Conservation (phyloP, 139 green algal genomes). For the Tetraselmis striata region DNA sequence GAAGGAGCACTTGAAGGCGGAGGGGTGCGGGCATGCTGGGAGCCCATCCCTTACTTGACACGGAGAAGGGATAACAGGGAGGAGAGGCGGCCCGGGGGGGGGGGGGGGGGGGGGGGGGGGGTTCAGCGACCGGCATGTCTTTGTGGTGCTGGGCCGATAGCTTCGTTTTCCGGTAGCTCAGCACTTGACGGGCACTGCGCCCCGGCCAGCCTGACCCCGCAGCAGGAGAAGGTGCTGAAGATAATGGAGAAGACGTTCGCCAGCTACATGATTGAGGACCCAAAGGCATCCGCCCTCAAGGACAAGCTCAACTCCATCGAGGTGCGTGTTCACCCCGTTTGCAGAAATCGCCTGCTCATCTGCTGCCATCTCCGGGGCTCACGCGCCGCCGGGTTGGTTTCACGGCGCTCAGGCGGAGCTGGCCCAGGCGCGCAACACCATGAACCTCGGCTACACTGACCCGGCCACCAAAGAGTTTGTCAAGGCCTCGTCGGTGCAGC, state of each 20-base stretch:
- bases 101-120: no score
- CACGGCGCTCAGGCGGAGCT: slow-evolving; percentile 36
- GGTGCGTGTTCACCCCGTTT: neutral
- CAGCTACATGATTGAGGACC: slow-evolving; percentile 61
- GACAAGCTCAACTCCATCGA: slow-evolving; percentile 65
- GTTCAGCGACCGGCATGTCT: no score
- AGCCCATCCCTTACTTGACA: neutral
- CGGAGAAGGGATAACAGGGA: neutral
- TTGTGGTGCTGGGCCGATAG: no score
- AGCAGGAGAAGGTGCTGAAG: slow-evolving; percentile 43
- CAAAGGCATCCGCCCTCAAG: slow-evolving; percentile 34
- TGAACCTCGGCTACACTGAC: slow-evolving; percentile 61
- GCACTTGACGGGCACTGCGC: no score
- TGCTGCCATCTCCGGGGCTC: no score
- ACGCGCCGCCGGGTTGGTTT: no score
- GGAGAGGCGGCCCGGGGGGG: no score
- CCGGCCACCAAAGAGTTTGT: slow-evolving; percentile 29
- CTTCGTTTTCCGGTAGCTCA: no score
- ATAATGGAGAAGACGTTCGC: slow-evolving; percentile 65
- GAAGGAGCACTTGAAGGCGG: slow-evolving; percentile 19
- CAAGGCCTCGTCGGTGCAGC: slow-evolving; percentile 44
- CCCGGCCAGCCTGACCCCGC: slow-evolving; percentile 18
- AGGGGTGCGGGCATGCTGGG: neutral
- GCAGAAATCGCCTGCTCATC: neutral
- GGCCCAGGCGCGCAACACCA: slow-evolving; percentile 41